These are phyloP conservation scores for Emmonsia crescens DNA, from an alignment of 2,329 filamentous ascomycete species.

Conservation along the genomic window DNA sequence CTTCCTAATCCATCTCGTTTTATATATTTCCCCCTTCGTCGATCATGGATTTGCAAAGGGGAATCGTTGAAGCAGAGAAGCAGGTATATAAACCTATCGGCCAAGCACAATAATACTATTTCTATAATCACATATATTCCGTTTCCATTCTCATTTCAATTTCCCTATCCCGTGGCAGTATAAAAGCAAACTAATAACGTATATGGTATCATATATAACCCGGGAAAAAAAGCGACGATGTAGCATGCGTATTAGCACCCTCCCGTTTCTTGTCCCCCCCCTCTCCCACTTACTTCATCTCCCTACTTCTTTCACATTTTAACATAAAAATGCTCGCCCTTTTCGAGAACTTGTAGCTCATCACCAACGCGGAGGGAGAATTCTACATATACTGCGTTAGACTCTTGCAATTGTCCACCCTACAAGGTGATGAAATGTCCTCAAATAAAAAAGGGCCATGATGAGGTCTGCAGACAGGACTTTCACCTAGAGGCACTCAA, in stretches of 20 bases:
- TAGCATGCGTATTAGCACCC: background rate
- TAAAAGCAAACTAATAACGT: background rate
- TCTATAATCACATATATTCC: background rate
- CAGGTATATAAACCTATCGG: background rate
- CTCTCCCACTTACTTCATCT: background rate
- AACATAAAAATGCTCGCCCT: constrained; percentile 35
- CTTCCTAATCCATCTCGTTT: background rate
- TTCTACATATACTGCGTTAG: constrained; percentile 13
- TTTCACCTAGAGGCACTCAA: background rate
- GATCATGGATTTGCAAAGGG: background rate
- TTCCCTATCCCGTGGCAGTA: background rate
- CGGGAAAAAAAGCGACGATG: background rate
- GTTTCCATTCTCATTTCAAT: background rate
- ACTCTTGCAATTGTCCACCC: background rate
- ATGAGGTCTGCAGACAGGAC: background rate
- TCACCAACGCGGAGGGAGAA: constrained; percentile 31
- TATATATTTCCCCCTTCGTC: background rate
- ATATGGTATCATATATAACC: background rate
- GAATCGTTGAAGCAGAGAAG: background rate
- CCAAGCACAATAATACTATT: background rate
- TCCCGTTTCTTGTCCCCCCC: background rate
- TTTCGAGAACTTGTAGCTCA: constrained; percentile 30
- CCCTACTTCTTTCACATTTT: constrained; percentile 10
- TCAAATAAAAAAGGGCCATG: too few species aligned
- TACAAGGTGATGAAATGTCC: background rate